These are phyloP conservation scores for Claviceps pazoutovae DNA, from an alignment of 2,329 filamentous ascomycete species.

Conservation along the genomic window DNA sequence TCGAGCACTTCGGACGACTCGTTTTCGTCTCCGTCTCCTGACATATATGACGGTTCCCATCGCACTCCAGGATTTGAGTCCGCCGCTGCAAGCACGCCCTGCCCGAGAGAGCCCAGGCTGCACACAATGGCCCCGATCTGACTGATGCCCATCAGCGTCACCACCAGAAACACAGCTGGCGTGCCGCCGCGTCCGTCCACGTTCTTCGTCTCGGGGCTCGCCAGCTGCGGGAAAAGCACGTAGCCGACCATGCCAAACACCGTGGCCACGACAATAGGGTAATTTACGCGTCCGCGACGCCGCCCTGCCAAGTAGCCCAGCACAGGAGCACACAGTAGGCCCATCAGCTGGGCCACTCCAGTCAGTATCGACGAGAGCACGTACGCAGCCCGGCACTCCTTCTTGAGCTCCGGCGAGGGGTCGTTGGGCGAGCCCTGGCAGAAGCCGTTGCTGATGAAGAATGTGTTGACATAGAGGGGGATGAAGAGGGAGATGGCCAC, in stretches of 20 bases:
- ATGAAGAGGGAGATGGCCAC: slow-evolving; percentile 94
- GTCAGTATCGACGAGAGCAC: slow-evolving; percentile 76
- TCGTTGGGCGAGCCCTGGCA: slow-evolving; percentile 56
- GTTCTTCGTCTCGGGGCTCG: slow-evolving; percentile 59
- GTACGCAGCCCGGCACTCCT: slow-evolving; percentile 75
- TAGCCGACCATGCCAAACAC: slow-evolving; percentile 68
- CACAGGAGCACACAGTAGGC: slow-evolving; percentile 68
- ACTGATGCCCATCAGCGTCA: slow-evolving; percentile 71
- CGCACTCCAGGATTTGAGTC: slow-evolving; percentile 16
- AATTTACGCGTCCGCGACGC: slow-evolving; percentile 49
- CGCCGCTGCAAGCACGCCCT: slow-evolving; percentile 53
- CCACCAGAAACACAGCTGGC: slow-evolving; percentile 58
- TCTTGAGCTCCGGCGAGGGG: slow-evolving; percentile 61
- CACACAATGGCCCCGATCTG: slow-evolving; percentile 96
- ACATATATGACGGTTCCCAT: slow-evolving; percentile 13
- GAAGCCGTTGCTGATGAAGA: slow-evolving; percentile 68
- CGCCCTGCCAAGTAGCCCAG: slow-evolving; percentile 73
- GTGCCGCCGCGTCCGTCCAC: slow-evolving; percentile 52
- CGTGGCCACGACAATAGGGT: slow-evolving; percentile 60
- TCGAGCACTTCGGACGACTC: slow-evolving; percentile 24
- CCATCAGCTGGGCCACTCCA: slow-evolving; percentile 76
- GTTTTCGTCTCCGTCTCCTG: slow-evolving; percentile 19
- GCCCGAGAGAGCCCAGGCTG: slow-evolving; percentile 75
- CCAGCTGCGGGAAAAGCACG: slow-evolving; percentile 56
- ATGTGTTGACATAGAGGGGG: slow-evolving; percentile 82